Base-by-base conservation (phyloP, 1,284 basidiomycete species). In the Ceratobasidium sp. region DNA sequence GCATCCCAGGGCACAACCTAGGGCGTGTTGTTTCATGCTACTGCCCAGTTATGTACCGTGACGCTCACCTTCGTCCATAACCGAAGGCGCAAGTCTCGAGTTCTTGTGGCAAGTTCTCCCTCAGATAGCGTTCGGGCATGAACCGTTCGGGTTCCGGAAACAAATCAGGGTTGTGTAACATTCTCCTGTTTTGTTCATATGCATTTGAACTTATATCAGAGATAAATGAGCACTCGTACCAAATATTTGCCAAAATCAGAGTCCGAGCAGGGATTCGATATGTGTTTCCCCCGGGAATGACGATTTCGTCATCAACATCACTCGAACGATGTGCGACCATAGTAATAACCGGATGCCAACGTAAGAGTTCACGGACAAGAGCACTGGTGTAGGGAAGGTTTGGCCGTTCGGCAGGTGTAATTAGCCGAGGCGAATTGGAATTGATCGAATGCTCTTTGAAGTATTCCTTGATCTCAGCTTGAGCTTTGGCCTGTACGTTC, bases 41-140 rank as follows among this genome's bases (percentile, higher is more conserved):
- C n/a, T n/a, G n/a, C n/a, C n/a, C n/a, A n/a, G n/a, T n/a, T n/a
- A 50, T 28, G 49, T 30, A 5, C 4, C 21, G 8, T 5, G 35
- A 43, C 3, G 3, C 38, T 32, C 41, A 50, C 63, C 50, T 52
- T 44, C 63, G 47, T 38, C 50, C 63, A 54, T 54, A 66, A 18
- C 63, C 61, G 30, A 64, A 64, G 1, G 61, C 61, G 47, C 30
- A 64, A 32, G 21, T 49, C 32, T 64, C 44, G 2, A 47, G 63
- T 38, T 54, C 30, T 21, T 30, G 63, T 44, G 86, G 83, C 78
- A 89, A 87, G 18, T 89, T 82, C 67, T 91, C 87, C 78, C 95
- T 91, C 62, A 98, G 85, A 95, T 96, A 99, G 76, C 97, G 91
- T 81, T 98, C 96, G 7, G 97, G 97, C 38, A 85, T 78, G 82